phyloP scores from a whole-genome alignment of 2,329 filamentous ascomycete species.

The Pseudohalonectria lignicola region DNA sequence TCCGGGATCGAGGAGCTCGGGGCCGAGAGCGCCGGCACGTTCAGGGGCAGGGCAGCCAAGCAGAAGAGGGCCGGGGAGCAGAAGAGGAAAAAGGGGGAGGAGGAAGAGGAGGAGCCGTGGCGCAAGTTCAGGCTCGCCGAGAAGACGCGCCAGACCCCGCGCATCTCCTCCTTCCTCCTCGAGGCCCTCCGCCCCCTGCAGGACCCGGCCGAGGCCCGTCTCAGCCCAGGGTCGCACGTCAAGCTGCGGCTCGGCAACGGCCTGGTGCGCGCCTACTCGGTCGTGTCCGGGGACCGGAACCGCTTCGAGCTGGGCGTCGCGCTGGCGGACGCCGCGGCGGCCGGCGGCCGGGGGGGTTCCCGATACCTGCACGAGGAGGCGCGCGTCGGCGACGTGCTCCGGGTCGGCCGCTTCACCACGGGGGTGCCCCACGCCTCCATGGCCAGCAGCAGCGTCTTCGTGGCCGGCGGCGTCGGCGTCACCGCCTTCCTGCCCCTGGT shows the following conservation, averaged over 20 bases:
- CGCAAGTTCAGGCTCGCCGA: constrained; percentile 33
- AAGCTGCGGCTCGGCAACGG: constrained; percentile 45
- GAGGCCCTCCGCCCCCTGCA: constrained; percentile 27
- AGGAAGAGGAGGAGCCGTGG: constrained; percentile 23
- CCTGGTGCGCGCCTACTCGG: constrained; percentile 47
- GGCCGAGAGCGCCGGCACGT: constrained; percentile 33
- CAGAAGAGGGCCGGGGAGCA: constrained; percentile 15
- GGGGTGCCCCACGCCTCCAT: constrained; percentile 32
- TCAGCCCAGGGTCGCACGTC: constrained; percentile 39
- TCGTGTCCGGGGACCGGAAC: constrained; percentile 35
- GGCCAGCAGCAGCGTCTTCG: constrained; percentile 49
- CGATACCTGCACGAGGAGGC: constrained; percentile 40
- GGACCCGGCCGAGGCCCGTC: constrained; percentile 19
- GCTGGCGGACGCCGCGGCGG: constrained; percentile 18
- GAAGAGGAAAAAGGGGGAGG: constrained; percentile 9
- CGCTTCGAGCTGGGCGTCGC: constrained; percentile 48
- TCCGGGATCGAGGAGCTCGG: constrained; percentile 38
- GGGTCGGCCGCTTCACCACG: constrained; percentile 36
- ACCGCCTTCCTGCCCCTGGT: constrained; percentile 50
- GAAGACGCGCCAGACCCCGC: constrained; percentile 37
- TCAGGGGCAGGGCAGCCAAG: constrained; percentile 39
- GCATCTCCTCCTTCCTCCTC: constrained; percentile 39
- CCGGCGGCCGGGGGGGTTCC: constrained; percentile 46
- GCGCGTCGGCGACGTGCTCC: constrained; percentile 35
- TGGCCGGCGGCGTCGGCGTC: constrained; percentile 55